Conservation (phyloP, 2,329 filamentous ascomycete genomes). For the Penicillium sp. region DNA sequence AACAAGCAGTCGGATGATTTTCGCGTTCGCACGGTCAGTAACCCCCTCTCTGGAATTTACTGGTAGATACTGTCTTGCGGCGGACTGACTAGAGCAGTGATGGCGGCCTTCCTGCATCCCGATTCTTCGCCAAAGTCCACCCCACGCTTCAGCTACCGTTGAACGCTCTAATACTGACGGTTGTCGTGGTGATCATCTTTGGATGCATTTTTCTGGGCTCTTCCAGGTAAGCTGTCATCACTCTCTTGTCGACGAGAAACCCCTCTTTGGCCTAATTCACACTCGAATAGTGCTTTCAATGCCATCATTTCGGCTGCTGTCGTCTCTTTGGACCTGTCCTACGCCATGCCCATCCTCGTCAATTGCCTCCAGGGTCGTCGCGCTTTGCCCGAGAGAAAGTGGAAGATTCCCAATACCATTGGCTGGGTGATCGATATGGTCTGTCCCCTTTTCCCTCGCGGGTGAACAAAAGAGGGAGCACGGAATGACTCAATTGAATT, state of each 20-base stretch:
- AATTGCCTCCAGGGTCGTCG: constrained; percentile 61
- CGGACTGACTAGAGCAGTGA: constrained; percentile 43
- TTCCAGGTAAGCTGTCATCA: constrained; percentile 23
- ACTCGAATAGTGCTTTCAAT: constrained; percentile 54
- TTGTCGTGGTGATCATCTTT: constrained; percentile 58
- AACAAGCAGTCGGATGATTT: constrained; percentile 33
- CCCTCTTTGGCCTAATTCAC: neutral
- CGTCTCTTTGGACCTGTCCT: constrained; percentile 64
- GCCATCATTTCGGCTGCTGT: constrained; percentile 66
- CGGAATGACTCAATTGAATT: too few relatives aligned
- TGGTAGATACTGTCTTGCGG: too few relatives aligned
- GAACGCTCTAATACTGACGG: constrained; percentile 58
- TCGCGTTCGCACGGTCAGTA: constrained; percentile 28
- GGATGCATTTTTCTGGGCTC: constrained; percentile 65
- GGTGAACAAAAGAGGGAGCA: too few relatives aligned
- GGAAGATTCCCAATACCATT: constrained; percentile 48
- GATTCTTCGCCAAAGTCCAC: constrained; percentile 57
- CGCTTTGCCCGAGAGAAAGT: constrained; percentile 56
- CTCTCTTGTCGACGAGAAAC: neutral
- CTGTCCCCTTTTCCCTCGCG: constrained; percentile 10
- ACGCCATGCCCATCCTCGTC: constrained; percentile 65
- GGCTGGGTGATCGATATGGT: constrained; percentile 57
- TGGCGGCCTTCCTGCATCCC: constrained; percentile 58
- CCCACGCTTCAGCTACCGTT: constrained; percentile 56
- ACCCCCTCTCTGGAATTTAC: too few relatives aligned